These are phyloP conservation scores for Fusarium acutatum DNA, from an alignment of 2,329 filamentous ascomycete genomes.

Conservation along the genomic window DNA sequence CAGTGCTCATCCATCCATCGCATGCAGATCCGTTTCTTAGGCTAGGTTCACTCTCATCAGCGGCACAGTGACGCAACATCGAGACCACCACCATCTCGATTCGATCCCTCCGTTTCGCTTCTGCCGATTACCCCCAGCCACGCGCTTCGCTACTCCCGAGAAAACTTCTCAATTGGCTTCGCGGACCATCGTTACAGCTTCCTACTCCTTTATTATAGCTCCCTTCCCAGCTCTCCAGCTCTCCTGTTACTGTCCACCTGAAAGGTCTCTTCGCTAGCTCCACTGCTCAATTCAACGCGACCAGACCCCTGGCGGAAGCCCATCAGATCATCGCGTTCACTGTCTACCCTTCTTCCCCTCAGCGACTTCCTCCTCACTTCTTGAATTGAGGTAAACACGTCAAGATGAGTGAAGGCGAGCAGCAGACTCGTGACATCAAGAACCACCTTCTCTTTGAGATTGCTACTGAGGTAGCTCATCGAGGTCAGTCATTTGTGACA, in stretches of 20 bases:
- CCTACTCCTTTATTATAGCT: constrained; percentile 26
- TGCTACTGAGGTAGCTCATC: constrained; percentile 95
- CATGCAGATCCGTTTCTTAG: constrained; percentile 38
- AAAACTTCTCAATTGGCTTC: constrained; percentile 40
- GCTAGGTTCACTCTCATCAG: constrained; percentile 34
- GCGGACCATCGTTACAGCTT: constrained; percentile 36
- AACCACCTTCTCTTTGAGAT: constrained; percentile 97
- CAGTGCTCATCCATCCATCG: constrained; percentile 26
- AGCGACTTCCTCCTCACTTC: constrained; percentile 5
- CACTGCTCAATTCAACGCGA: constrained; percentile 12
- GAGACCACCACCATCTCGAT: constrained; percentile 39
- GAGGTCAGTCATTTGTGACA: constrained; percentile 66
- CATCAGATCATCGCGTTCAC: constrained; percentile 34
- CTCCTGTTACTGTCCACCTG: constrained; percentile 3
- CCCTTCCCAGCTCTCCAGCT: constrained; percentile 1
- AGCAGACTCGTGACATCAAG: constrained; percentile 76
- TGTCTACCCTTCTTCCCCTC: constrained; percentile 11
- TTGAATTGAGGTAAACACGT: constrained; percentile 13
- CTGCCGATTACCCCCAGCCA: constrained; percentile 35
- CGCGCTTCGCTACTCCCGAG: constrained; percentile 32
- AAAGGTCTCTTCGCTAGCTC: constrained; percentile 8
- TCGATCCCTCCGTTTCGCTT: constrained; percentile 34
- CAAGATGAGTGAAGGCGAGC: constrained; percentile 59
- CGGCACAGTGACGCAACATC: constrained; percentile 42
- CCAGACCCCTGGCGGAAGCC: constrained; percentile 11